A percentile compares a stretch with the other conserved stretches of the same genome.
Conservation (phyloP, 495 filamentous ascomycete species). For the Jackrogersella minutella region DNA sequence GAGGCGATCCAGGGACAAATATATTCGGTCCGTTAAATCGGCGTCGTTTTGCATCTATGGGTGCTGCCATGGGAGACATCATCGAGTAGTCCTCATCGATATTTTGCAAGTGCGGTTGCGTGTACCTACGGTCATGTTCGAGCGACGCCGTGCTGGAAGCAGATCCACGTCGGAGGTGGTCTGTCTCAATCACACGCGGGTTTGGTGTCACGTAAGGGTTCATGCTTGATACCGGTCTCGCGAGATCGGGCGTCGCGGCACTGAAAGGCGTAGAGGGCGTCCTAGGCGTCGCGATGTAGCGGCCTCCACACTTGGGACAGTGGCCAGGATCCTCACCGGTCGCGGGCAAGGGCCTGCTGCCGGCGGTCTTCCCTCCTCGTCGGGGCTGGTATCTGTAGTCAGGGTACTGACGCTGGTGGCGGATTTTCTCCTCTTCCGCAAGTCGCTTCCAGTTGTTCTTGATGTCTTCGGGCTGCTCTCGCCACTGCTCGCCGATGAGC, state of each 20-base stretch:
- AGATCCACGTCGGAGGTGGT: constrained; percentile 44
- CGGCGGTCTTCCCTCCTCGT: constrained; percentile 64
- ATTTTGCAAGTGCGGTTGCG: constrained; percentile 43
- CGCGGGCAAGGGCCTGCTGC: constrained; percentile 45
- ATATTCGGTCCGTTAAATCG: constrained; percentile 53
- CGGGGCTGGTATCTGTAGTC: constrained; percentile 95
- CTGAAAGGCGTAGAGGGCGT: constrained; percentile 62
- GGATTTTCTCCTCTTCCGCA: constrained; percentile 93
- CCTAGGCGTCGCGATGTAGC: constrained; percentile 65
- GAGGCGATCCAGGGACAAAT: constrained; percentile 40
- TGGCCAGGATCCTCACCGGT: constrained; percentile 56
- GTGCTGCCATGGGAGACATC: constrained; percentile 47
- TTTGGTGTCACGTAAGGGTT: constrained; percentile 36
- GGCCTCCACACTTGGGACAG: constrained; percentile 70
- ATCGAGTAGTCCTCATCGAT: constrained; percentile 54
- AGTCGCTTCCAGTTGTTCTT: constrained; percentile 89
- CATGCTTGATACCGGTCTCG: constrained; percentile 32
- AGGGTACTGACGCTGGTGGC: constrained; percentile 89
- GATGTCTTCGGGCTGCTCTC: constrained; percentile 71
- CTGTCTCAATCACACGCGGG: constrained; percentile 38
- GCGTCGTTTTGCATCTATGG: constrained; percentile 66
- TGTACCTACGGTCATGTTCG: constrained; percentile 42
- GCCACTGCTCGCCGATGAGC: constrained; percentile 95
- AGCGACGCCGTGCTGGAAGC: constrained; percentile 33
- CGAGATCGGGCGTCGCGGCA: constrained; percentile 40